Evolutionary conservation across 371 early-diverging fungal species (phyloP).

Genomic region (Mucor irregularis): DNA sequence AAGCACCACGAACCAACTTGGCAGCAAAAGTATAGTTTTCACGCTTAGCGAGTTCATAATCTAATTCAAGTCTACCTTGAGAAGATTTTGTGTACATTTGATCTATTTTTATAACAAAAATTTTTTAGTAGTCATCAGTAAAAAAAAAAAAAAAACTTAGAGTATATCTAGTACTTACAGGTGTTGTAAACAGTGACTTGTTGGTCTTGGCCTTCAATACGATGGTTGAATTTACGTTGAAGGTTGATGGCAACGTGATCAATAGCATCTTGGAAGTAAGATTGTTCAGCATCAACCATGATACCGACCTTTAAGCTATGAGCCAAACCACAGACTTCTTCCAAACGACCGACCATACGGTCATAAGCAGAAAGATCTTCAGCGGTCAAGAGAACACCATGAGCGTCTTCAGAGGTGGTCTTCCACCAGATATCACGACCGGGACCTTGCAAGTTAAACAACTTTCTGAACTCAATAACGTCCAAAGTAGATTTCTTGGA

Average conservation of each 20-base stretch:
- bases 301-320: constrained; percentile 65
- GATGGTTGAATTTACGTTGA: constrained; percentile 65
- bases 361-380: constrained; percentile 77
- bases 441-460: constrained; percentile 37
- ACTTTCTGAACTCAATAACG: constrained; percentile 29
- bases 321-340: constrained; percentile 67
- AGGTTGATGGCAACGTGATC: constrained; percentile 79
- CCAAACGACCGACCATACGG: constrained; percentile 64
- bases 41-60: constrained; percentile 69
- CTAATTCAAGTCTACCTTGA: constrained; percentile 62
- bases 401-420: constrained; percentile 4
- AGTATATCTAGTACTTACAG: constrained; percentile 32
- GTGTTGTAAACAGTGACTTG: constrained; percentile 86
- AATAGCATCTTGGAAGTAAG: constrained; percentile 93
- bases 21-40: constrained; percentile 80
- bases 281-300: constrained; percentile 95
- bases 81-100: constrained; percentile 93
- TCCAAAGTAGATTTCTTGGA: constrained; percentile 23
- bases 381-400: constrained; percentile 16
- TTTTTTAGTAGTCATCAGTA: background rate
- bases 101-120: constrained; percentile 36
- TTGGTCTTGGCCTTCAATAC: constrained; percentile 28
- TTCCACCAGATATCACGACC: constrained; percentile 45
- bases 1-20: constrained; percentile 94
- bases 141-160: background rate